Base-by-base conservation (phyloP, 192 early-diverging fungal genomes). In the Spinellus fusiger region DNA sequence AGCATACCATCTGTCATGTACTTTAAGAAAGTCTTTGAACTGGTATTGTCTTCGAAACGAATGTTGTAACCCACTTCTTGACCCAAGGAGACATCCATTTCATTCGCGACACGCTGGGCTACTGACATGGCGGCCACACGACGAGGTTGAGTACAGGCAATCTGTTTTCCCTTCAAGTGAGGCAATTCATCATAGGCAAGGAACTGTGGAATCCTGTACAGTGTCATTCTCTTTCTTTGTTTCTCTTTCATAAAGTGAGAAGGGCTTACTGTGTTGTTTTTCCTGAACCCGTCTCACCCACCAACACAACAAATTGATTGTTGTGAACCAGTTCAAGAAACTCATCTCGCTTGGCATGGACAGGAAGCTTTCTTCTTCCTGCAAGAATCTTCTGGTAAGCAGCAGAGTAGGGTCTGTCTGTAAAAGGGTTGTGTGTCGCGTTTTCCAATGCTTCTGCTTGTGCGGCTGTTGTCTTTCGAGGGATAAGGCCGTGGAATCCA, bases 1-100 rank as follows among this genome's bases (percentile, higher is more conserved):
- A 99, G 81, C 96, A 99, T 98, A 91, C 97, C 97, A 74, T 98
- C 96, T 0, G 97, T 99, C 81, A 96, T 93, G 76, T 96, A 97
- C 78, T 98, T 97, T 26, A 99, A 80, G 22, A 90, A 71, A 1
- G 96, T 99, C 16, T 76, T 83, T 9, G 76, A 64, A 7, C 87
- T 88, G 1, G 96, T 98, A 69, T 87, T 86, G 72, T 97, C 94
- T 73, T 99, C 96, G 63, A 99, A 99, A 80, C 97, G 91, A 68
- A 99, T 99, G 64, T 85, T 89, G 77, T 98, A 99, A 53, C 97
- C 97, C 25, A 99, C 97, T 73, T 97, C 90, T 40, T 91, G 82
- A 23, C 97, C 95, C n/a, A 98, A 79, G 37, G 78, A 76, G 10
- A 94, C 90, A 63, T 96, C 95, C 80, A 99, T 74, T 61, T 99